Evolutionary conservation across 306 rosid genomes (phyloP), one percentile per base, ranked within the genome.

Genomic region (Sicyos edulis): DNA sequence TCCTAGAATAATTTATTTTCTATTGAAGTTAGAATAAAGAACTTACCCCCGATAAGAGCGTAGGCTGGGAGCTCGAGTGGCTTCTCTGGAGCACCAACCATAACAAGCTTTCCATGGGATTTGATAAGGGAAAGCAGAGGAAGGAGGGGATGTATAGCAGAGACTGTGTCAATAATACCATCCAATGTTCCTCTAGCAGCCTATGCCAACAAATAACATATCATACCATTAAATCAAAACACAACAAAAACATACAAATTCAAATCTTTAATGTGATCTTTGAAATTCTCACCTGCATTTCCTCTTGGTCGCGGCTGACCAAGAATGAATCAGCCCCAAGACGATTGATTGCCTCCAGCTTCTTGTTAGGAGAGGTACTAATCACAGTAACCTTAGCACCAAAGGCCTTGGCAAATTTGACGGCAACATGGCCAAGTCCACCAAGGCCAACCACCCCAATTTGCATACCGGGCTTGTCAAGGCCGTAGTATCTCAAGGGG

Each of bases 151-250:
- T 82, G 85, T 3, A 4, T 2, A 4, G 75, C 78, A 17, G 85
- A 82, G n/a, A 82, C 80, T 0, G 85, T 81, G 29, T 85, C 88
- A 1, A 81, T 76, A 21, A 82, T 80, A 24, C 87, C 87, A 60
- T 81, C 87, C 74, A 84, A 10, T 2, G 83, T 81, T 9, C 77
- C 76, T 56, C 3, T 40, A 7, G 55, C 83, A 70, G 80, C 83
- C 88, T 80, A 22, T 4, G 7, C 21, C 47, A 61, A 61, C 1
- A 29, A 16, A 60, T 14, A 26, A 12, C 44, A 14, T 60, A 29
- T 26, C 62, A 14, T 49, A 19, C 9, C n/a, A 49, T 13, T 13
- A 54, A 12, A 21, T 58, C 2, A 29, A 59, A 59, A 26, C 66
- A 59, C 34, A 56, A 56, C 62, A 29, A 26, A 26, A 60, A 0